Evolutionary conservation across 2,329 filamentous ascomycete species (phyloP), one percentile per base, ranked within the genome.

Genomic region (Paraconiothyrium brasiliense): DNA sequence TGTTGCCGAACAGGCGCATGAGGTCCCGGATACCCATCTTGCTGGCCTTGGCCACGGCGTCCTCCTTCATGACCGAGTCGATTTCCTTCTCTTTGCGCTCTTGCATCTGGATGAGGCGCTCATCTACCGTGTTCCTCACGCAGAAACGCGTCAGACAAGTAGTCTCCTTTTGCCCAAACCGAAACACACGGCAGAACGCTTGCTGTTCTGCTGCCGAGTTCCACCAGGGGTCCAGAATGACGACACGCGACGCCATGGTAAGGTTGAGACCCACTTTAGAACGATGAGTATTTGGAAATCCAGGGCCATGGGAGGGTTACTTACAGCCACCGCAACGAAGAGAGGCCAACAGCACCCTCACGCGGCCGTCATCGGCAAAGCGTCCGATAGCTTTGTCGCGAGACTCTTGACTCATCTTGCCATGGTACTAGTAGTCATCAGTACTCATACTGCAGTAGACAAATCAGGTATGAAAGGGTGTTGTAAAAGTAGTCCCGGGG

Each of bases 151-250:
- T 82, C 60, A 91, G 84, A 11, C 86, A 79, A 0, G 89, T 89
- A 37, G 86, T 79, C 46, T 89, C 85, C 0, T 71, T 63, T 64
- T 94, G 91, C 0, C 90, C 90, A 2, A 89, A 87, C 5, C 91
- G 84, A 67, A 85, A 86, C 0, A 92, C 85, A 0, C 91, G 85
- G 1, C 82, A 85, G 69, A 86, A 87, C 0, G 86, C 89, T 68
- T 92, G 90, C n/a, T 87, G 79, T 66, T 92, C 89, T 0, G 82
- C 74, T 0, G 83, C 80, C 1, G 76, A 75, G 59, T 92, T 92
- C 87, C 87, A 92, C 82, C 81, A 84, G 0, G 80, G 80, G 60
- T 84, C 83, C 20, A 86, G 71, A 14, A 80, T 76, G 44, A 86
- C 83, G 52, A 84, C 82, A 5, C 77, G 74, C 4, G 70, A 78